Evolutionary conservation across 306 rosid genomes (phyloP), one percentile per base, ranked within the genome.

Genomic region (Prunus davidiana): DNA sequence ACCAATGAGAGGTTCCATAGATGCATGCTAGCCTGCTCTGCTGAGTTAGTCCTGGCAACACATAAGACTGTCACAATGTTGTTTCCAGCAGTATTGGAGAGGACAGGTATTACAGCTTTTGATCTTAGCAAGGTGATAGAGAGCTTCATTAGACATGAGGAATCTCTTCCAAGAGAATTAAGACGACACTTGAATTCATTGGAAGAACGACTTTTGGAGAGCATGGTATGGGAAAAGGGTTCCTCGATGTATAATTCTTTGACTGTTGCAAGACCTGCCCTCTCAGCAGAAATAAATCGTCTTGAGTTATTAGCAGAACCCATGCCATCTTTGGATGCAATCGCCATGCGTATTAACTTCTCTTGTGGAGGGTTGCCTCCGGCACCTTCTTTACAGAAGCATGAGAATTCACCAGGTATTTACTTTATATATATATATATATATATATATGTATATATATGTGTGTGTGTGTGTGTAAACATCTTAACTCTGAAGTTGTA

Each of bases 191-290:
- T 96, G 64, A 92, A 96, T 87, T 89, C 99, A 14, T 84, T 96
- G 92, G 99, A 96, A 86, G 99, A 96, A 82, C 91, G 99, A 66
- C 97, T 96, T 55, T 79, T 96, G 92, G 98, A 96, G 86, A 89
- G 98, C 81, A 89, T 96, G 99, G 99, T 96, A 25, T 96, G 99
- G 99, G 99, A 92, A 71, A 96, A 93, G 81, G 99, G 99, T 80
- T 96, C 98, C 52, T 96, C 99, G 0, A 91, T 96, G 98, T 96
- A 96, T 80, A 96, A 93, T 88, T 93, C 99, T 61, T 85, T 96
- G 79, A 89, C 86, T 24, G 94, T 96, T 79, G 99, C 99, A 22
- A 96, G 91, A 71, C 96, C 98, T 76, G 32, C 88, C 49, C 91
- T 92, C 78, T 84, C 97, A 47, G 77, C 91, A 27, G 99, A 96